Evolutionary conservation across 148 eudicot genomes (phyloP).

Genomic region (Cornus florida): DNA sequence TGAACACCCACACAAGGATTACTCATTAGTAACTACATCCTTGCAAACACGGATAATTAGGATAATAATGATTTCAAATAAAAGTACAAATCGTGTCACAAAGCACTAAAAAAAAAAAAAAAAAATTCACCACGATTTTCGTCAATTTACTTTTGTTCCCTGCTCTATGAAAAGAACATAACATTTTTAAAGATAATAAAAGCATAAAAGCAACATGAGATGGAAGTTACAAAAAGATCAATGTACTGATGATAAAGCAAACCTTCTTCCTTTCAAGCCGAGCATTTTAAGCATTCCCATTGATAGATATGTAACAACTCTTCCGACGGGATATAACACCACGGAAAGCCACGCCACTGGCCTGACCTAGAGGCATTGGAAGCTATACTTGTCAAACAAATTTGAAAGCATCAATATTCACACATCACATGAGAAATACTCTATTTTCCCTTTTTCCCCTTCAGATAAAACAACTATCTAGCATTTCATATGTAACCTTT

Average conservation of each 20-base stretch:
- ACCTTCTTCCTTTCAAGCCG: slow-evolving; percentile 94
- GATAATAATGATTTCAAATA: too few species aligned
- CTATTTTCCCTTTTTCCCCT: neutral
- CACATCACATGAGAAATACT: neutral
- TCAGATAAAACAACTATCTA: neutral
- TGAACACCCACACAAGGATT: too few species aligned
- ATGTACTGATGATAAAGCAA: slow-evolving; percentile 18
- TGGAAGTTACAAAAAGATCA: neutral
- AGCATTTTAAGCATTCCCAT: slow-evolving; percentile 95
- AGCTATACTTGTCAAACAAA: slow-evolving; percentile 9
- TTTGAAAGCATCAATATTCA: neutral
- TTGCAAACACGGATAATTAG: neutral
- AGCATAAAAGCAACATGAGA: neutral
- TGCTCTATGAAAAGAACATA: neutral
- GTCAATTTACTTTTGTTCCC: neutral
- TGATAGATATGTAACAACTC: slow-evolving; percentile 88
- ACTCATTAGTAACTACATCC: neutral
- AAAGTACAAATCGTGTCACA: neutral
- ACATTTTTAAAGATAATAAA: neutral
- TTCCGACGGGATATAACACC: slow-evolving; percentile 91
- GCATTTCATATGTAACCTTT: neutral
- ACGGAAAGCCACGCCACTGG: slow-evolving; percentile 99
- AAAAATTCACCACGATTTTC: neutral
- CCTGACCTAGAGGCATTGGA: slow-evolving; percentile 73
- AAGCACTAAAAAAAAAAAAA: neutral